Base-by-base conservation (phyloP, 2,329 filamentous ascomycete genomes). In the Botryotinia convoluta region DNA sequence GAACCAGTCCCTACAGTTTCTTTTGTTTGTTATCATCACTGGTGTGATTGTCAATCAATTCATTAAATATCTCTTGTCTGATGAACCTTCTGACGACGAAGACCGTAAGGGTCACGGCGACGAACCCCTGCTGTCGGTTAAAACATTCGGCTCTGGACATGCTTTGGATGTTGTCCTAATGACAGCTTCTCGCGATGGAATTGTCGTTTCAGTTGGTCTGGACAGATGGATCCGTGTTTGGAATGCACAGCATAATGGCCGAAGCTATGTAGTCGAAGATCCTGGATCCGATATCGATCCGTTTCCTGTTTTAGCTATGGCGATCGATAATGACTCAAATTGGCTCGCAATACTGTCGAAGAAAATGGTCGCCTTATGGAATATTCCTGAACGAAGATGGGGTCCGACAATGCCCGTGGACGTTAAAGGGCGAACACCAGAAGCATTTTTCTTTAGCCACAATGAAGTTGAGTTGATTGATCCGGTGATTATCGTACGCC, bases 1-100 rank as follows among this genome's bases (percentile, higher is more conserved):
- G 65, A 85, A 90, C 74, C 87, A 91, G 72, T 82, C 87, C 4
- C 82, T 82, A 2, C 87, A 87, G 1, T 93, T 93, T 73, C 77
- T 91, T 9, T 83, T 93, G 12, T 87, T 89, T 20, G 84, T 93
- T 5, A 81, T 93, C 0, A 85, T 92, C 35, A 82, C 90, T 4
- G 84, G 92, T 26, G 89, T 89, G 14, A 87, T 88, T 29, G 87
- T 95, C 39, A 89, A 89, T 2, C 82, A 94, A 12, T 84, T 95
- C 12, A 93, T 93, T 84, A 93, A 91, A 75, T 93, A 92, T 77
- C 84, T 95, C 9, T 83, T 95, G 0, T 92, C 89, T 87, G 90
- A 91, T 73, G 81, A 83, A 10, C 81, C 84, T 32, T 82, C 83
- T 22, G 84, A 85, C 2, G 82, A 83, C 10, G 83, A 86, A 14